These are phyloP conservation scores for Nasturtium officinale DNA, from an alignment of 345 rosid genomes.

Conservation along the genomic window DNA sequence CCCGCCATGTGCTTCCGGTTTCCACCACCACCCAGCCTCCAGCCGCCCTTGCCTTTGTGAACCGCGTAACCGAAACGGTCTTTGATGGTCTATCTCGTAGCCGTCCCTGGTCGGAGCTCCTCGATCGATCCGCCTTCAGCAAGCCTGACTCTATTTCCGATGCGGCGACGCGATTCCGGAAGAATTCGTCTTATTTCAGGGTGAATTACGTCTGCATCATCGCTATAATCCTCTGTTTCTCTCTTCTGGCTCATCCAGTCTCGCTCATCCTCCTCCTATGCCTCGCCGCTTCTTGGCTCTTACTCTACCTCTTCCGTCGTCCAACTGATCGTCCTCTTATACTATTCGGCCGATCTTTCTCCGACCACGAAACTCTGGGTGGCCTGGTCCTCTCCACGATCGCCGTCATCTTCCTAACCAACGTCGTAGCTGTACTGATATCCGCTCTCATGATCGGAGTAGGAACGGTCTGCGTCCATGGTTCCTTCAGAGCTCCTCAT, in stretches of 20 bases:
- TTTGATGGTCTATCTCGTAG: slow-evolving; percentile 23
- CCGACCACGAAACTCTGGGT: slow-evolving; percentile 61
- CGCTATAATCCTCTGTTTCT: slow-evolving; percentile 43
- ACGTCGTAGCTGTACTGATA: slow-evolving; percentile 58
- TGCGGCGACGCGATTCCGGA: slow-evolving; percentile 45
- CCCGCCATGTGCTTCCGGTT: slow-evolving; percentile 28
- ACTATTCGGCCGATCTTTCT: slow-evolving; percentile 55
- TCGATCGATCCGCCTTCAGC: slow-evolving; percentile 48
- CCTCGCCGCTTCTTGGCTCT: slow-evolving; percentile 61
- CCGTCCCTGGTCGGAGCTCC: slow-evolving; percentile 46
- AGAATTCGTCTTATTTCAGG: slow-evolving; percentile 48
- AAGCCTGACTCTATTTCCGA: slow-evolving; percentile 48
- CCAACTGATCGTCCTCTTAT: slow-evolving; percentile 64
- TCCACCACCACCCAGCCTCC: slow-evolving; percentile 26
- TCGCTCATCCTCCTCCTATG: slow-evolving; percentile 60
- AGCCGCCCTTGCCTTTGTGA: slow-evolving; percentile 8
- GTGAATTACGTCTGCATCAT: slow-evolving; percentile 48
- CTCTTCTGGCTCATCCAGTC: slow-evolving; percentile 57
- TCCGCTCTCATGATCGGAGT: slow-evolving; percentile 63
- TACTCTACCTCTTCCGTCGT: slow-evolving; percentile 67
- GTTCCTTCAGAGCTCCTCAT: slow-evolving; percentile 59
- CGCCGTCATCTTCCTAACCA: slow-evolving; percentile 60
- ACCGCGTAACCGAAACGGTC: slow-evolving; percentile 22
- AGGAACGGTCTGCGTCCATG: slow-evolving; percentile 60
- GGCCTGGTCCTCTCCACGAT: slow-evolving; percentile 48